Evolutionary conservation across 306 rosid species (phyloP).

Genomic region (Begonia masoniana): DNA sequence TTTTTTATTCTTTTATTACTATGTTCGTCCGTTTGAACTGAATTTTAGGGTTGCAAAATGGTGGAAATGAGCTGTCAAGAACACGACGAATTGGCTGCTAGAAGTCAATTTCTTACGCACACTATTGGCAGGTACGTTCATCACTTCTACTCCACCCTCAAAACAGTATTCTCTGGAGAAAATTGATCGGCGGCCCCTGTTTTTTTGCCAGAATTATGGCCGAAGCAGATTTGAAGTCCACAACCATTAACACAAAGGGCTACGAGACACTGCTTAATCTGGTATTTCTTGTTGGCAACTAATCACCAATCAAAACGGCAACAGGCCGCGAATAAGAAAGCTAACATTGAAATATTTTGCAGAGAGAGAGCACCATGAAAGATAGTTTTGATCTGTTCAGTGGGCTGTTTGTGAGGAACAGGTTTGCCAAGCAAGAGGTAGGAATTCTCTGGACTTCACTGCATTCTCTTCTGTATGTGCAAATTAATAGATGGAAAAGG

Average conservation of each 20-base stretch:
- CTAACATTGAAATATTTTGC: conserved; percentile 17
- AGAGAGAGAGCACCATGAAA: conserved; percentile 34
- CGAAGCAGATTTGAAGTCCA: conserved; percentile 36
- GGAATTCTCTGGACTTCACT: neutral
- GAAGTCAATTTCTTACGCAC: conserved; percentile 56
- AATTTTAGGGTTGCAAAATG: conserved; percentile 52
- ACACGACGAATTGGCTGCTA: conserved; percentile 53
- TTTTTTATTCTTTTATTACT: neutral
- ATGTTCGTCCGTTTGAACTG: neutral
- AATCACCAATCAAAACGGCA: neutral
- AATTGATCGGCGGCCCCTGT: neutral
- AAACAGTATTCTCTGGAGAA: neutral
- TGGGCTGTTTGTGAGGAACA: conserved; percentile 34
- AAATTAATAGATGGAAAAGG: too few species aligned
- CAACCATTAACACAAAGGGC: conserved; percentile 43
- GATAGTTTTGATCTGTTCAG: conserved; percentile 40
- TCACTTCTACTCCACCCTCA: neutral
- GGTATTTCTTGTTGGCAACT: conserved; percentile 15
- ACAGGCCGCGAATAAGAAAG: neutral
- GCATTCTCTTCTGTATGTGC: neutral
- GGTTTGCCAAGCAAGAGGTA: conserved; percentile 64
- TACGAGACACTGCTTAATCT: conserved; percentile 35
- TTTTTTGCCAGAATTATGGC: conserved; percentile 26
- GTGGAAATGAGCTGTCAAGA: conserved; percentile 49
- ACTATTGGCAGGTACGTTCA: conserved; percentile 43